These are phyloP conservation scores for Rozella allomycis DNA, from an alignment of 371 early-diverging fungal genomes.

Conservation along the genomic window DNA sequence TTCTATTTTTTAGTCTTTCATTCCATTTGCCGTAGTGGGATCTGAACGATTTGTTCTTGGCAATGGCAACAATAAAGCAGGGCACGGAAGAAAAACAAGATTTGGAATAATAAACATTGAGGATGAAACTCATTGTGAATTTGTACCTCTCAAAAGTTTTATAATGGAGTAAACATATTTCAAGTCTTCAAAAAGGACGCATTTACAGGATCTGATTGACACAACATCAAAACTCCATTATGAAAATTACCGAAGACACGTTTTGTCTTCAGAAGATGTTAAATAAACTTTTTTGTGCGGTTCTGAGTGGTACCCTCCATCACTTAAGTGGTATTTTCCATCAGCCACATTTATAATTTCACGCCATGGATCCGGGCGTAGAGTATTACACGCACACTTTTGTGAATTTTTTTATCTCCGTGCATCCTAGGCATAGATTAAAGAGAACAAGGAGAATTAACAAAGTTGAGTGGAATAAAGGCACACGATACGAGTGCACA, in stretches of 20 bases:
- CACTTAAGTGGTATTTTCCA: too few relatives aligned
- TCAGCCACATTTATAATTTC: too few relatives aligned
- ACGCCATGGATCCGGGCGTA: too few relatives aligned
- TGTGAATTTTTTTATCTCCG: too few relatives aligned
- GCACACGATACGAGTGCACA: too few relatives aligned
- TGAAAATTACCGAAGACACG: constrained; percentile 79
- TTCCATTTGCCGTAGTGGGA: constrained; percentile 68
- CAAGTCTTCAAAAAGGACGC: constrained; percentile 38
- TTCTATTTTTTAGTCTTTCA: constrained; percentile 23
- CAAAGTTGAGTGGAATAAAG: too few relatives aligned
- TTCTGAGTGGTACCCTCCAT: too few relatives aligned
- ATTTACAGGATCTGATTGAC: constrained; percentile 63
- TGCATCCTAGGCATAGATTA: too few relatives aligned
- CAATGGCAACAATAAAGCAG: constrained; percentile 54
- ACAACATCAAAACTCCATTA: constrained; percentile 66
- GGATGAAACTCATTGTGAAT: constrained; percentile 48
- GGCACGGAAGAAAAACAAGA: constrained; percentile 41
- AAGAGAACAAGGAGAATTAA: too few relatives aligned
- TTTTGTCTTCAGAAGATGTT: too few relatives aligned
- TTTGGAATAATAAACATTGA: constrained; percentile 43
- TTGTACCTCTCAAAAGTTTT: constrained; percentile 59
- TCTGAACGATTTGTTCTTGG: constrained; percentile 53
- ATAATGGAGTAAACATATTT: constrained; percentile 19
- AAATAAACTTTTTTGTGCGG: too few relatives aligned
- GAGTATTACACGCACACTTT: too few relatives aligned